phyloP scores from a whole-genome alignment of 495 filamentous ascomycete species.

The Penicillium cosmopolitanum region DNA sequence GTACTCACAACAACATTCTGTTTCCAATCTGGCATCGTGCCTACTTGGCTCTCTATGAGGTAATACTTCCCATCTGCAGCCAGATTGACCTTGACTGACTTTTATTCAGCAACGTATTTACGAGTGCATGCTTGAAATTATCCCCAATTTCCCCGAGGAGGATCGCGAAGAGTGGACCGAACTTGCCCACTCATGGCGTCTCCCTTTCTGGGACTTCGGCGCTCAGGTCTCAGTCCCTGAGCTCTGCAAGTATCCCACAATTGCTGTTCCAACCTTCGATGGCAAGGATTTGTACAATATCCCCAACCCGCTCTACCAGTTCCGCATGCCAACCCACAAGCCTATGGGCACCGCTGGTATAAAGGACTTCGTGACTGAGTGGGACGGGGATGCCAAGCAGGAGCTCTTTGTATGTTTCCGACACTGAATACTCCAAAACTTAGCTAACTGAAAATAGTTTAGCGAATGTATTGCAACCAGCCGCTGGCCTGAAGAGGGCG shows the following conservation, averaged over 20 bases:
- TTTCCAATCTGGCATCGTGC: slow-evolving; percentile 55
- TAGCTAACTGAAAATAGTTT: slow-evolving; percentile 9
- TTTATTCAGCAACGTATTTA: slow-evolving; percentile 25
- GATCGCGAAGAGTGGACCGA: slow-evolving; percentile 30
- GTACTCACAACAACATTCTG: slow-evolving; percentile 37
- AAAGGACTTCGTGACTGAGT: slow-evolving; percentile 8
- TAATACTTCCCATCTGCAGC: slow-evolving; percentile 33
- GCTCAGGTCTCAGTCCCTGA: slow-evolving; percentile 39
- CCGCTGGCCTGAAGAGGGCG: slow-evolving; percentile 14
- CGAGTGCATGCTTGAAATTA: slow-evolving; percentile 34
- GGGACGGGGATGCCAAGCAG: slow-evolving; percentile 4
- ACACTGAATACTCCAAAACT: neutral
- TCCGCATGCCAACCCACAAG: slow-evolving; percentile 16
- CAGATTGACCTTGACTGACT: neutral
- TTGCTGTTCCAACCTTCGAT: slow-evolving; percentile 42
- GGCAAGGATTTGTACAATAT: slow-evolving; percentile 10
- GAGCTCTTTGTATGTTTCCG: slow-evolving; percentile 7
- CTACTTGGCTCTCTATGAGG: slow-evolving; percentile 51
- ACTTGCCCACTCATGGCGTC: slow-evolving; percentile 52
- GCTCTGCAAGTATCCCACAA: slow-evolving; percentile 32
- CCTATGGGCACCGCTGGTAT: slow-evolving; percentile 6
- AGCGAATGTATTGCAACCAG: slow-evolving; percentile 15
- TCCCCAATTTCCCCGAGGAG: slow-evolving; percentile 26
- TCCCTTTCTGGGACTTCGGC: slow-evolving; percentile 65
- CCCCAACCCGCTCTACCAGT: slow-evolving; percentile 33